These are phyloP conservation scores for Coniochaeta sp. DNA, from an alignment of 2,329 filamentous ascomycete species.

Conservation along the genomic window DNA sequence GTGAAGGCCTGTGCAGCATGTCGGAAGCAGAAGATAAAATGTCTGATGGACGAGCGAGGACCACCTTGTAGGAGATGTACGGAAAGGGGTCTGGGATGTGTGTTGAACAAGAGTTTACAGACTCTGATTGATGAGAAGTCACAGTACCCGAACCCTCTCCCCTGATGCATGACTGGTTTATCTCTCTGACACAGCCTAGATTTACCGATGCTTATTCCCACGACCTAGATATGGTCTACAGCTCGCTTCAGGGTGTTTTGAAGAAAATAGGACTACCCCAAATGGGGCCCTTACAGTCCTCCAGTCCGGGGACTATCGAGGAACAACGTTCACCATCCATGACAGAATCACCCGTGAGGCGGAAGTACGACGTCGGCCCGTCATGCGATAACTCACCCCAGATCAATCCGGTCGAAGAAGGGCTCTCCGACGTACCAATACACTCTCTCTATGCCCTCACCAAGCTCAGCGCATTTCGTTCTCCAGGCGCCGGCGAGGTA, in stretches of 20 bases:
- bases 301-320: conserved; percentile 6
- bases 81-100: conserved; percentile 29
- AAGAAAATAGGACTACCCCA: conserved; percentile 11
- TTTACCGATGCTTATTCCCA: conserved; percentile 11
- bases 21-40: conserved; percentile 35
- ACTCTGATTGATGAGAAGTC: conserved; percentile 33
- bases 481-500: conserved; percentile 18
- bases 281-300: conserved; percentile 9
- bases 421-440: conserved; percentile 29
- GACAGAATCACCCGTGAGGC: background rate
- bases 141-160: conserved; percentile 19
- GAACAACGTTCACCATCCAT: background rate
- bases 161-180: background rate
- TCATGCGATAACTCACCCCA: conserved; percentile 19
- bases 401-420: conserved; percentile 19
- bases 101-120: conserved; percentile 33
- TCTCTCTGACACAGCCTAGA: background rate
- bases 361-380: conserved; percentile 8
- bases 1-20: conserved; percentile 34
- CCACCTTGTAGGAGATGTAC: conserved; percentile 30
- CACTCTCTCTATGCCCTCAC: conserved; percentile 29
- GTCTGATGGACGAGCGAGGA: conserved; percentile 31
- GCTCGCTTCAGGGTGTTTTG: conserved; percentile 12
- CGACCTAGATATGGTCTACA: conserved; percentile 15
- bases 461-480: conserved; percentile 19